These are phyloP conservation scores for Linum lewisii DNA, from an alignment of 345 rosid genomes.

Conservation along the genomic window DNA sequence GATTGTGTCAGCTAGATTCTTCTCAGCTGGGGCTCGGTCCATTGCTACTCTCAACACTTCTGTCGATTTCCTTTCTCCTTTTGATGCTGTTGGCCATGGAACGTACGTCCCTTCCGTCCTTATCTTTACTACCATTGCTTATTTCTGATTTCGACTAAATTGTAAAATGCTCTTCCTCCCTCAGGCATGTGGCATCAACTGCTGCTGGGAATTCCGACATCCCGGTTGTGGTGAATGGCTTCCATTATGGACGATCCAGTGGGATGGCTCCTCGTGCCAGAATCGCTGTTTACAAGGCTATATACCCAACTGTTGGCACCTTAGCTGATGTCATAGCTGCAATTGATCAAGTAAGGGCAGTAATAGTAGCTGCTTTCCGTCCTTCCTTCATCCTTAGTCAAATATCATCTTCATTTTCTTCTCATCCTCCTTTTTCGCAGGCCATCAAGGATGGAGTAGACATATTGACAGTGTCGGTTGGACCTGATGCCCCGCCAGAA, in stretches of 20 bases:
- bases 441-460: slow-evolving; percentile 67
- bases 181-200: slow-evolving; percentile 75
- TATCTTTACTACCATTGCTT: not conserved
- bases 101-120: slow-evolving; percentile 28
- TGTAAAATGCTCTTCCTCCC: not conserved
- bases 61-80: slow-evolving; percentile 74
- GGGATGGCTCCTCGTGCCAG: slow-evolving; percentile 94
- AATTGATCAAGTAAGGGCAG: slow-evolving; percentile 57
- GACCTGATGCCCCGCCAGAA: slow-evolving; percentile 67
- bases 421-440: slow-evolving; percentile 18
- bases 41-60: slow-evolving; percentile 40
- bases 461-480: slow-evolving; percentile 48
- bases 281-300: slow-evolving; percentile 78
- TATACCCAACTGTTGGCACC: slow-evolving; percentile 68
- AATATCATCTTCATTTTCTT: not conserved
- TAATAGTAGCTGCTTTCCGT: no score
- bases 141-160: not conserved
- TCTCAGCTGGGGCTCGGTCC: slow-evolving; percentile 78
- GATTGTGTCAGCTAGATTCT: slow-evolving; percentile 63
- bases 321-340: slow-evolving; percentile 79
- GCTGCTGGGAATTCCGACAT: slow-evolving; percentile 78
- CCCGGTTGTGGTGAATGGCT: slow-evolving; percentile 64
- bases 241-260: slow-evolving; percentile 58
- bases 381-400: not conserved
- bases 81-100: slow-evolving; percentile 76